A percentile compares a stretch with the other conserved stretches of the same genome.
phyloP scores from a whole-genome alignment of 345 rosid genomes.

The Trapa bicornis region DNA sequence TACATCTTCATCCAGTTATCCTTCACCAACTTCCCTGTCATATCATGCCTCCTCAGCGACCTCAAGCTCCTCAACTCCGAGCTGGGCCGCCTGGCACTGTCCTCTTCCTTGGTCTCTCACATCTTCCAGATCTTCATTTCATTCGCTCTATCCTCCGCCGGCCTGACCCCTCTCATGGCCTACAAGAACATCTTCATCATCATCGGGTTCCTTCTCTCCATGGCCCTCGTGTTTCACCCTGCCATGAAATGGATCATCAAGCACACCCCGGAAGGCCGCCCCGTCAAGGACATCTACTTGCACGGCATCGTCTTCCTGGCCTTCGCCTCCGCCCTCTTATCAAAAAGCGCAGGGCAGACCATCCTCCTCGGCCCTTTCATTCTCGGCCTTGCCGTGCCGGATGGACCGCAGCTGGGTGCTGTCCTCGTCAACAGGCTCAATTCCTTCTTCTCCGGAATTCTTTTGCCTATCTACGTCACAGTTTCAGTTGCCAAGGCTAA shows the following conservation, averaged over 20 bases:
- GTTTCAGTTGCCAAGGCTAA: conserved; percentile 3
- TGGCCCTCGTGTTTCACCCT: conserved; percentile 14
- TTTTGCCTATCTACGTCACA: conserved; percentile 25
- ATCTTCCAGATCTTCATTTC: not conserved
- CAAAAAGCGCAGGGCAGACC: conserved; percentile 16
- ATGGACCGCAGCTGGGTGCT: conserved; percentile 33
- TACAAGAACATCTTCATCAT: not conserved
- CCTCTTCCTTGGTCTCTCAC: conserved; percentile 28
- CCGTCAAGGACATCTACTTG: conserved; percentile 20
- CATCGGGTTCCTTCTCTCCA: not conserved
- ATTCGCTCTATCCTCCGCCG: not conserved
- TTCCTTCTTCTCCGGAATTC: conserved; percentile 14
- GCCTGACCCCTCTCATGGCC: not conserved
- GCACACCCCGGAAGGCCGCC: conserved; percentile 20
- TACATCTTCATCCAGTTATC: conserved; percentile 7
- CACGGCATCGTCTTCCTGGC: conserved; percentile 10
- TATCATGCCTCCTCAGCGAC: conserved; percentile 31
- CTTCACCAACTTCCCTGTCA: conserved; percentile 27
- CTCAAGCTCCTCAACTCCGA: conserved; percentile 36
- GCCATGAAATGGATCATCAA: conserved; percentile 15
- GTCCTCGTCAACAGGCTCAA: conserved; percentile 25
- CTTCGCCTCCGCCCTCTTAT: conserved; percentile 10
- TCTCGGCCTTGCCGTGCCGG: conserved; percentile 28
- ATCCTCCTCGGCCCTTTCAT: conserved; percentile 14
- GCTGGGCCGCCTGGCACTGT: conserved; percentile 29